These are phyloP conservation scores for Alternaria brassicae DNA, from an alignment of 2,329 filamentous ascomycete genomes.

Conservation along the genomic window DNA sequence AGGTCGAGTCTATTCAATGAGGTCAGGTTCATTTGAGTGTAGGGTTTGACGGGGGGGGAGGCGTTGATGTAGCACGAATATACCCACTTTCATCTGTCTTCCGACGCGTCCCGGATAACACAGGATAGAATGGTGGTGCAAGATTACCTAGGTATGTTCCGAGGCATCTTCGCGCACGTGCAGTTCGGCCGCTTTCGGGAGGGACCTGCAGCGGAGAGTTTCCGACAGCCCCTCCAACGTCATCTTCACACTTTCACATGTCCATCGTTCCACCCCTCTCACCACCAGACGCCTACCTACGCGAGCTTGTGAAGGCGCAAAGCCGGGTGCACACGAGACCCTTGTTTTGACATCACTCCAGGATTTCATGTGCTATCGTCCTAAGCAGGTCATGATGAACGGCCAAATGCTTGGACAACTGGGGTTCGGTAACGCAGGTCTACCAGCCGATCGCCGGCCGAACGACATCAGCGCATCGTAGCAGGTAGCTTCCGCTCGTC, in stretches of 20 bases:
- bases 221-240: slow-evolving; percentile 35
- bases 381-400: slow-evolving; percentile 1
- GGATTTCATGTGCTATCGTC: neutral
- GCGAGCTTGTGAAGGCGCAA: slow-evolving; percentile 24
- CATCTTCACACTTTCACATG: slow-evolving; percentile 45
- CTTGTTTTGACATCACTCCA: neutral
- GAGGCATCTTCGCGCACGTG: slow-evolving; percentile 32
- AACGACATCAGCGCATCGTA: slow-evolving; percentile 30
- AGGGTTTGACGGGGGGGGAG: neutral
- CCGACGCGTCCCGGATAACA: slow-evolving; percentile 17
- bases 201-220: slow-evolving; percentile 29
- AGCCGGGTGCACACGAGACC: neutral
- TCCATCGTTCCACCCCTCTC: slow-evolving; percentile 13
- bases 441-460: slow-evolving; percentile 41
- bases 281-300: slow-evolving; percentile 16
- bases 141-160: slow-evolving; percentile 6
- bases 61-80: slow-evolving; percentile 27
- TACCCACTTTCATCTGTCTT: slow-evolving; percentile 24
- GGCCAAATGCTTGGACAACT: slow-evolving; percentile 4
- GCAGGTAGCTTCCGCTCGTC: slow-evolving; percentile 49
- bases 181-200: slow-evolving; percentile 27
- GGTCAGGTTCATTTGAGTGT: slow-evolving; percentile 49
- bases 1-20: slow-evolving; percentile 58
- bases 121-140: neutral
- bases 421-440: slow-evolving; percentile 21